Percentiles rank a stretch among this genome's conserved stretches.
These are phyloP conservation scores for Fraxinus cuspidata DNA, from an alignment of 257 asterid genomes.

Conservation along the genomic window DNA sequence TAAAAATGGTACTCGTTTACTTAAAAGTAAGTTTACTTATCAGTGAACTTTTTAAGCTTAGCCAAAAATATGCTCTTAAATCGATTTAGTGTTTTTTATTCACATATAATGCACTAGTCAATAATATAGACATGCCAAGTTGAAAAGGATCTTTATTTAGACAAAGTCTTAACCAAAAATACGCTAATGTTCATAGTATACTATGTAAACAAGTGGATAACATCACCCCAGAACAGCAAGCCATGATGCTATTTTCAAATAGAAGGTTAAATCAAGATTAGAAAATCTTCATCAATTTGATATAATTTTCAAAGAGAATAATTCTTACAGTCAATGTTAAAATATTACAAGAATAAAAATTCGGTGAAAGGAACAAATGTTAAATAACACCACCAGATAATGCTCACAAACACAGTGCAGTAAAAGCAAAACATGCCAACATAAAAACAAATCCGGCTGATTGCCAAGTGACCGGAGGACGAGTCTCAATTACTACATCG, in stretches of 20 bases:
- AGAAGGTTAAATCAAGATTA: neutral
- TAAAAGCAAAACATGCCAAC: neutral
- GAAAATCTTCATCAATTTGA: too few relatives aligned
- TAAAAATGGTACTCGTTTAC: too few relatives aligned
- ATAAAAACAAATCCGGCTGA: neutral
- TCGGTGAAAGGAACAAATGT: neutral
- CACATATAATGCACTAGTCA: neutral
- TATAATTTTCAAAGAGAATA: neutral
- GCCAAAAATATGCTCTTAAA: neutral
- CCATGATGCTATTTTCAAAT: neutral
- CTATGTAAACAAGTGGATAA: neutral
- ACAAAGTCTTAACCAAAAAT: neutral
- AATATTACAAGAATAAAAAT: too few relatives aligned
- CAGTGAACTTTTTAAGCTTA: neutral
- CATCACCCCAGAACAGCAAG: neutral
- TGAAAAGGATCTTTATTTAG: too few relatives aligned
- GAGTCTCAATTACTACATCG: neutral
- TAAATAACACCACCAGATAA: neutral
- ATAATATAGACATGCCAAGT: neutral
- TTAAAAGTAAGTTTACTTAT: too few relatives aligned
- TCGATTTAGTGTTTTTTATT: slow-evolving; percentile 13
- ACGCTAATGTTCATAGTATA: too few relatives aligned
- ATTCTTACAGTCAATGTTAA: too few relatives aligned
- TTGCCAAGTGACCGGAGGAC: neutral
- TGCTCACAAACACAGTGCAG: neutral